Evolutionary conservation across 2,329 filamentous ascomycete genomes (phyloP), one percentile per base, ranked within the genome.

Genomic region (Sclerotinia nivalis): DNA sequence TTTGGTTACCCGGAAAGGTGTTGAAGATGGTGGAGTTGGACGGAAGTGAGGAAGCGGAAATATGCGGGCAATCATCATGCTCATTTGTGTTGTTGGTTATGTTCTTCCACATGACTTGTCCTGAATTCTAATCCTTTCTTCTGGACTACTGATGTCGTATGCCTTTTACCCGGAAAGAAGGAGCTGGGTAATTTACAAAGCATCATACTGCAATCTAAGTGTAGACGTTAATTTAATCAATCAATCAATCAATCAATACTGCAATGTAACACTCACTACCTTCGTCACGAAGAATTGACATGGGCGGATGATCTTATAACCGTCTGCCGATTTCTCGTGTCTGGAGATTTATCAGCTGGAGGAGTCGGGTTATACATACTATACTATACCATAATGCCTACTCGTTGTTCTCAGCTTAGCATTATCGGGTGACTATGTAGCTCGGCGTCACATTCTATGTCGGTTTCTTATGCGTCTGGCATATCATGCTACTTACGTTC

Each of bases 271-370:
- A 28, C 4, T 25, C 20, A 2, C 34, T 34, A 12, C 20, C 37
- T 22, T 13, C 4, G 12, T 22, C 12, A 1, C 13, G 10, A 15
- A 15, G 40, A 43, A 4, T 4, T 43, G 40, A 18, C 1, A 50
- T 15, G 18, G 15, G 13, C 5, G 3, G 22, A 10, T 34, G 60
- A 25, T 18, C 18, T 13, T n/a, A 50, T 25, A n/a, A 12, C 5
- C 5, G 1, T 6, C 7, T 15, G 10, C 28, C 5, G 0, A 4
- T 9, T 25, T 2, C 2, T 34, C 0, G 10, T n/a, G 20, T 5
- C 12, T 20, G 20, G 31, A 7, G 18, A 12, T 55, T 2, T 55
- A 34, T 55, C 28, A 34, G 10, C 18, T 55, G 4, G 31, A 18
- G 18, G 31, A 12, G 3, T 34, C 9, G 1, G 9, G 18, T 22